Conservation (phyloP, 2,329 filamentous ascomycete genomes). For the Calonectria pseudoreteaudii region DNA sequence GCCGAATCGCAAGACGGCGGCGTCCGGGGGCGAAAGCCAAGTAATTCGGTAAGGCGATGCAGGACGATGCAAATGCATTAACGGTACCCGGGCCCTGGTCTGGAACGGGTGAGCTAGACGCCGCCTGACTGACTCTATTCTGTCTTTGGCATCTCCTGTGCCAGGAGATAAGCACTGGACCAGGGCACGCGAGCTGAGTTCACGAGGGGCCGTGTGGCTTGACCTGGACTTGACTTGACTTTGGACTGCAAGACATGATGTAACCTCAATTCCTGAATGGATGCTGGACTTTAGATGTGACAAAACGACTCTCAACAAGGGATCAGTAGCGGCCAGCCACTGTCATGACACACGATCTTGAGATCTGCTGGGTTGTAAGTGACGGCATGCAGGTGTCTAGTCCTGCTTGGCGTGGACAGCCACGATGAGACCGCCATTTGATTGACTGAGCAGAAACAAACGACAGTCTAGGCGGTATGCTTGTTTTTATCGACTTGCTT, state of each 20-base stretch:
- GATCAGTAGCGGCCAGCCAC: not conserved
- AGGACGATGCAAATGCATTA: not conserved
- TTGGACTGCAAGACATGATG: not conserved
- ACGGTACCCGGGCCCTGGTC: not conserved
- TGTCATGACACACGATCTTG: not conserved
- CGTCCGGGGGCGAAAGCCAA: conserved; percentile 14
- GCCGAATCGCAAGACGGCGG: conserved; percentile 23
- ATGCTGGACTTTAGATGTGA: not conserved
- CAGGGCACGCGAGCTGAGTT: conserved; percentile 18
- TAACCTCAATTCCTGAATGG: not conserved
- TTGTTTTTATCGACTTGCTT: not conserved
- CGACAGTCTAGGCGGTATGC: not conserved
- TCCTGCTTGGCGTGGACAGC: not conserved
- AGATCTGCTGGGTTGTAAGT: not conserved
- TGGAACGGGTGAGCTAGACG: conserved; percentile 30
- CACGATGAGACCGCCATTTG: conserved; percentile 1
- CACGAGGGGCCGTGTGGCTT: conserved; percentile 9
- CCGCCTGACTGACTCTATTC: conserved; percentile 34
- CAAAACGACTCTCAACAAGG: not conserved
- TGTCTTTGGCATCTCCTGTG: conserved; percentile 22
- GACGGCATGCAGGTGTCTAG: not conserved
- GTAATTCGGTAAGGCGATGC: not conserved
- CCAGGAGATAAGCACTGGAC: conserved; percentile 43
- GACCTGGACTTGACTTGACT: not conserved
- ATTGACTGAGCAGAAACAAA: not conserved